These are phyloP conservation scores for Candida ponderosae DNA, from an alignment of 805 yeast species.

Conservation along the genomic window DNA sequence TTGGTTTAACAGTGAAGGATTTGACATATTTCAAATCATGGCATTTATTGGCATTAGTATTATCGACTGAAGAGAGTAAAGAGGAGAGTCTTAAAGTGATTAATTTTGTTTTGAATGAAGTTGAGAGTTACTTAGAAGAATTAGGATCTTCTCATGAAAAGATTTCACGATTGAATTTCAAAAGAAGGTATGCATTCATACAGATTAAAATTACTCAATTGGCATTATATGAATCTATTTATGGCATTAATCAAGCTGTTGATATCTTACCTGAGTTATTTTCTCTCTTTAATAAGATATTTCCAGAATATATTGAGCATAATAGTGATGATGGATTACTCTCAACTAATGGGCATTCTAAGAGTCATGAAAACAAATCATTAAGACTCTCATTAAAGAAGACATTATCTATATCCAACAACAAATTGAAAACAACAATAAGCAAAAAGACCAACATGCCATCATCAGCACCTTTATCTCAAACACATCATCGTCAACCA, in stretches of 20 bases:
- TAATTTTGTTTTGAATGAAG: slow-evolving; percentile 39
- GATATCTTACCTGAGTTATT: slow-evolving; percentile 64
- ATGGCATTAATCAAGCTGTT: slow-evolving; percentile 51
- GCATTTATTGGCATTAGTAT: slow-evolving; percentile 59
- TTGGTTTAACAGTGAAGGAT: slow-evolving; percentile 16
- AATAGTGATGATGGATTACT: too few species aligned
- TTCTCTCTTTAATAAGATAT: slow-evolving; percentile 44
- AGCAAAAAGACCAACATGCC: slow-evolving; percentile 4
- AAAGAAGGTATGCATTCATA: slow-evolving; percentile 39
- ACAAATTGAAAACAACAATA: slow-evolving; percentile 3
- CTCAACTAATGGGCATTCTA: slow-evolving; percentile 5
- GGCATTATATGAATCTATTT: slow-evolving; percentile 54
- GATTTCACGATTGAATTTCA: slow-evolving; percentile 4
- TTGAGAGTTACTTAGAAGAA: slow-evolving; percentile 23
- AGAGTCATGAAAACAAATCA: slow-evolving; percentile 1
- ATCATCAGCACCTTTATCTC: too few species aligned
- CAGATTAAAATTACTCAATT: slow-evolving; percentile 73
- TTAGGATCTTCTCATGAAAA: slow-evolving; percentile 8
- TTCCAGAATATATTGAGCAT: slow-evolving; percentile 17
- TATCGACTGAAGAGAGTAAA: slow-evolving; percentile 52
- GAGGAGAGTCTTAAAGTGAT: slow-evolving; percentile 50
- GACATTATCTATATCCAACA: not conserved
- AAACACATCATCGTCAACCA: too few species aligned
- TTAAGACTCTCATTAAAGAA: not conserved
- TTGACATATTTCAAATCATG: slow-evolving; percentile 56